Evolutionary conservation across 163 green algal species (phyloP).

Genomic region (Coccomyxa subellipsoidea): DNA sequence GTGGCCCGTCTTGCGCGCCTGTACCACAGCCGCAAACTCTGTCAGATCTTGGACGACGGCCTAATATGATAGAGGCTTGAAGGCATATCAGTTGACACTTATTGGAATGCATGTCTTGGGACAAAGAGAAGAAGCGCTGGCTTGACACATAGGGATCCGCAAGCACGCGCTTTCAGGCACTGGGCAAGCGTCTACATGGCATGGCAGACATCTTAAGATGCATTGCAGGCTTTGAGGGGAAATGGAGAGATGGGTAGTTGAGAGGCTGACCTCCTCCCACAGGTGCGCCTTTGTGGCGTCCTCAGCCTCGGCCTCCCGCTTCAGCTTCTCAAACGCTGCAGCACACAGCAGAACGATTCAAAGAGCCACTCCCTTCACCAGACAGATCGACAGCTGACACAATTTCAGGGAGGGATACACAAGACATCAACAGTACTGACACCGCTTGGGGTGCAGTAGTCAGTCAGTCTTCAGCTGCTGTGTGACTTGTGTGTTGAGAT

Average conservation of each 20-base stretch:
- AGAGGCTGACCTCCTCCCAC: background rate
- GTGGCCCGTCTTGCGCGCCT: background rate
- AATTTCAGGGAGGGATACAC: too few relatives aligned
- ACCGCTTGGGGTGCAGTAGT: background rate
- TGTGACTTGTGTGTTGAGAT: background rate
- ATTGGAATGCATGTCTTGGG: background rate
- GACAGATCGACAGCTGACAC: background rate
- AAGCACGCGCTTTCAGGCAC: too few relatives aligned
- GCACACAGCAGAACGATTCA: background rate
- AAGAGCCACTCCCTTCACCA: background rate
- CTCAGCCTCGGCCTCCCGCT: background rate
- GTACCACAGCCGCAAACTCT: background rate
- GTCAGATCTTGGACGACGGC: too few relatives aligned
- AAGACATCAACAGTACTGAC: background rate
- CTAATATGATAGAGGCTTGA: background rate
- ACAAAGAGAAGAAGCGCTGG: too few relatives aligned
- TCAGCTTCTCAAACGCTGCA: constrained; percentile 5
- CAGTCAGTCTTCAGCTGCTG: background rate
- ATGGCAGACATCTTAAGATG: background rate
- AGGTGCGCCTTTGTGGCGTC: background rate
- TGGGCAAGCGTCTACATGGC: background rate
- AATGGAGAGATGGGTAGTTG: too few relatives aligned
- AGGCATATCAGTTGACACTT: background rate
- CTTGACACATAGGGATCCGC: too few relatives aligned
- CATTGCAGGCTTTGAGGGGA: background rate